phyloP scores from a whole-genome alignment of 148 eudicot genomes.

The Rhododendron henanense region DNA sequence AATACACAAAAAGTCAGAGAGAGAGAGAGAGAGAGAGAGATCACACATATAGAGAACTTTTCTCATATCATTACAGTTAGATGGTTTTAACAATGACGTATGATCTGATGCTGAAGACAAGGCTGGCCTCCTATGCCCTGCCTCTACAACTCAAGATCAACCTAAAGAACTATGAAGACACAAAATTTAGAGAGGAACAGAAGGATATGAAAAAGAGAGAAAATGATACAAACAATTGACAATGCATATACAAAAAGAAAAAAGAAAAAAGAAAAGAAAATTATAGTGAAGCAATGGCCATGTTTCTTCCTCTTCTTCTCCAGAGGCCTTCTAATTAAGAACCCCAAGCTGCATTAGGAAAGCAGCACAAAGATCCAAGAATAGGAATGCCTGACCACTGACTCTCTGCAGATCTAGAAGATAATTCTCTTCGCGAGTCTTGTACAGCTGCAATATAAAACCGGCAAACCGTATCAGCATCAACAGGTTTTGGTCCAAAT shows the following conservation, averaged over 20 bases:
- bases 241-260: not conserved
- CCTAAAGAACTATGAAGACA: not conserved
- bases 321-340: slow-evolving; percentile 4
- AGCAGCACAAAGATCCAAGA: slow-evolving; percentile 45
- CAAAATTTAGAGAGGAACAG: not conserved
- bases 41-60: too few relatives aligned
- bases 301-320: not conserved
- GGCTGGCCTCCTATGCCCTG: slow-evolving; percentile 16
- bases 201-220: not conserved
- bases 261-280: too few relatives aligned
- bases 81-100: not conserved
- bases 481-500: not conserved
- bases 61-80: not conserved
- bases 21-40: not conserved
- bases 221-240: not conserved
- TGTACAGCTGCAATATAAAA: slow-evolving; percentile 35
- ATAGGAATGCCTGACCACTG: slow-evolving; percentile 40
- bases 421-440: slow-evolving; percentile 34
- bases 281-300: not conserved
- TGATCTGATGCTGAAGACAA: not conserved
- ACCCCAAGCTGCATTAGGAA: slow-evolving; percentile 34
- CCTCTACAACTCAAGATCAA: slow-evolving; percentile 13
- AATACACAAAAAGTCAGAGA: not conserved
- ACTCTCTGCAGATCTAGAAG: slow-evolving; percentile 48
- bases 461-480: slow-evolving; percentile 10